Conservation (phyloP, 805 yeast genomes). For the Pichia exigua region DNA sequence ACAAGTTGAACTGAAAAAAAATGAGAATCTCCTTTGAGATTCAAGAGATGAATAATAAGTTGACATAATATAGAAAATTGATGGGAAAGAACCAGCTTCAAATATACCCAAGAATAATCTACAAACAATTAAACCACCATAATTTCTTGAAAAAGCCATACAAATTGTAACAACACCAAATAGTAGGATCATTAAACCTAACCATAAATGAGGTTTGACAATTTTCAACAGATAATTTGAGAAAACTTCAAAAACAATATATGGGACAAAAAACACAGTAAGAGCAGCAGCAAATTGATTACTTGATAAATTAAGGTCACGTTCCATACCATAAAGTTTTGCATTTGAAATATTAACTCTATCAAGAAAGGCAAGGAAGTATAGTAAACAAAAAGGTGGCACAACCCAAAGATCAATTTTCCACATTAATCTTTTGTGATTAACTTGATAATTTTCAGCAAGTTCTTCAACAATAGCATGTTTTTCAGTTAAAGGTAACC, state of each 20-base stretch:
- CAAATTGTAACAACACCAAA: slow-evolving; percentile 61
- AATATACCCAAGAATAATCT: slow-evolving; percentile 60
- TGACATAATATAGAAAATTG: slow-evolving; percentile 61
- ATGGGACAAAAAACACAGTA: slow-evolving; percentile 67
- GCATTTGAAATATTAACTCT: slow-evolving; percentile 82
- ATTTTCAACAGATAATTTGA: slow-evolving; percentile 55
- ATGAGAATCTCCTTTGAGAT: slow-evolving; percentile 60
- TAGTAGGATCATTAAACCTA: slow-evolving; percentile 47
- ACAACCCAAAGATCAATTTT: slow-evolving; percentile 64
- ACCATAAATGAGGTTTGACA: slow-evolving; percentile 59
- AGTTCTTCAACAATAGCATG: slow-evolving; percentile 25
- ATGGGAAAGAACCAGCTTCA: slow-evolving; percentile 70
- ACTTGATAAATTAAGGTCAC: slow-evolving; percentile 46
- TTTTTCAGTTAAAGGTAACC: slow-evolving; percentile 19
- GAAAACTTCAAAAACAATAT: slow-evolving; percentile 54
- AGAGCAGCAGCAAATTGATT: slow-evolving; percentile 57
- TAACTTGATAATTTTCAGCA: slow-evolving; percentile 40
- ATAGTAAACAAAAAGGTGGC: slow-evolving; percentile 68
- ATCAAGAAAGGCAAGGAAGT: slow-evolving; percentile 71
- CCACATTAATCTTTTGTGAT: slow-evolving; percentile 49
- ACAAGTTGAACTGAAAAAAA: slow-evolving; percentile 64
- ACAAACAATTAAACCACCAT: slow-evolving; percentile 51
- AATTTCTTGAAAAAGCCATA: slow-evolving; percentile 56
- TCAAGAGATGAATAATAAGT: slow-evolving; percentile 59
- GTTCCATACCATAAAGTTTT: slow-evolving; percentile 57